These are phyloP conservation scores for Beauveria varroae DNA, from an alignment of 2,329 filamentous ascomycete genomes.

Conservation along the genomic window DNA sequence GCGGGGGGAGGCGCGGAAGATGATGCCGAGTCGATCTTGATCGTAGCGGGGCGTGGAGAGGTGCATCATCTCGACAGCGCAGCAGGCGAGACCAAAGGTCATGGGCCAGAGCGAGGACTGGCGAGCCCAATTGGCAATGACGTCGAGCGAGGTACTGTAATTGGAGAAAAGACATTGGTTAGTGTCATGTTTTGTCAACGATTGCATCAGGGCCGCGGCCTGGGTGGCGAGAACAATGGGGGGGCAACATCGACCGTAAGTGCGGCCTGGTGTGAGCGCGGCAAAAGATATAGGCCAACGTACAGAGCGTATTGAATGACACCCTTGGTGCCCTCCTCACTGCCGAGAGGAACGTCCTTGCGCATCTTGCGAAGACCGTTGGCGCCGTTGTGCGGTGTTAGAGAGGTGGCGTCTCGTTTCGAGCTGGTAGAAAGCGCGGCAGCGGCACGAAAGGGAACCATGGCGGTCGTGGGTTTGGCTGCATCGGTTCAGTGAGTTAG, in stretches of 20 bases:
- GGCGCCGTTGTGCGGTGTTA: slow-evolving; percentile 46
- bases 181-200: background rate
- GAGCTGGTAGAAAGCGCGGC: slow-evolving; percentile 60
- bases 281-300: slow-evolving; percentile 27
- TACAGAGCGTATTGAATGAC: slow-evolving; percentile 82
- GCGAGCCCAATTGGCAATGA: slow-evolving; percentile 75
- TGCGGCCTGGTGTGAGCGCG: no score
- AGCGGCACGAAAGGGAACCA: slow-evolving; percentile 57
- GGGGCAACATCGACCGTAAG: background rate
- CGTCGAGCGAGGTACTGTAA: slow-evolving; percentile 65
- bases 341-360: slow-evolving; percentile 68
- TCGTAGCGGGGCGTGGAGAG: slow-evolving; percentile 82
- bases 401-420: slow-evolving; percentile 53
- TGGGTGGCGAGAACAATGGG: background rate
- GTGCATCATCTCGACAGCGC: slow-evolving; percentile 90
- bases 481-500: slow-evolving; percentile 14
- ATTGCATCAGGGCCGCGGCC: background rate
- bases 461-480: slow-evolving; percentile 59
- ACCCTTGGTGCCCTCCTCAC: slow-evolving; percentile 73
- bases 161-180: background rate
- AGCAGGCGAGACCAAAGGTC: slow-evolving; percentile 84
- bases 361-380: slow-evolving; percentile 47
- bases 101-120: slow-evolving; percentile 83
- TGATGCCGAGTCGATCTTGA: slow-evolving; percentile 80
- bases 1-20: slow-evolving; percentile 80